phyloP scores from a whole-genome alignment of 2,329 filamentous ascomycete genomes.

The Daldinia eschscholtzii region DNA sequence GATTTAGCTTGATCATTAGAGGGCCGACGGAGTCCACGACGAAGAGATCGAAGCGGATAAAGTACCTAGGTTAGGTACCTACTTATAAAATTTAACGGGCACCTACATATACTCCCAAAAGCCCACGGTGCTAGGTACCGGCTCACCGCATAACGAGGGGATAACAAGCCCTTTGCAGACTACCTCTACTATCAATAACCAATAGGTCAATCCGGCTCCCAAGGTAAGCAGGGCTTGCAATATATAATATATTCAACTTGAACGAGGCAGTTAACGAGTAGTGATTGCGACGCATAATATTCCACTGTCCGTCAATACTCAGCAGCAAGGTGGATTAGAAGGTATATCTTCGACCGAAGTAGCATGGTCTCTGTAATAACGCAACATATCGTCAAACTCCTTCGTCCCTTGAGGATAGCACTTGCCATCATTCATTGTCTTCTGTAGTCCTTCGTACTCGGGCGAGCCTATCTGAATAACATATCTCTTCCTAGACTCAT shows the following conservation, averaged over 20 bases:
- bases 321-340: not conserved
- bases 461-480: slow-evolving; percentile 3
- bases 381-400: slow-evolving; percentile 21
- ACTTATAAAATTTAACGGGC: too few relatives aligned
- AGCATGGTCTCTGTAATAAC: slow-evolving; percentile 14
- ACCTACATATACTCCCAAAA: too few relatives aligned
- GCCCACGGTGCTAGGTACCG: too few relatives aligned
- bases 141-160: too few relatives aligned
- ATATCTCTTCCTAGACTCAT: slow-evolving; percentile 7
- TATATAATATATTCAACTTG: not conserved
- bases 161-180: too few relatives aligned
- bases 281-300: not conserved
- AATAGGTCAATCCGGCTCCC: too few relatives aligned
- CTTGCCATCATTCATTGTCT: slow-evolving; percentile 12
- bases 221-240: too few relatives aligned
- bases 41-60: too few relatives aligned
- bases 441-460: slow-evolving; percentile 16
- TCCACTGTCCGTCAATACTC: not conserved
- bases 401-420: slow-evolving; percentile 8
- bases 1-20: too few relatives aligned
- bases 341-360: slow-evolving; percentile 6
- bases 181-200: too few relatives aligned
- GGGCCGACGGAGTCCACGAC: too few relatives aligned
- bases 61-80: too few relatives aligned
- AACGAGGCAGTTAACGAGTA: not conserved